These are phyloP conservation scores for Rhipidocladum racemiflorum DNA, from an alignment of 176 grass and related monocot species.

Conservation along the genomic window DNA sequence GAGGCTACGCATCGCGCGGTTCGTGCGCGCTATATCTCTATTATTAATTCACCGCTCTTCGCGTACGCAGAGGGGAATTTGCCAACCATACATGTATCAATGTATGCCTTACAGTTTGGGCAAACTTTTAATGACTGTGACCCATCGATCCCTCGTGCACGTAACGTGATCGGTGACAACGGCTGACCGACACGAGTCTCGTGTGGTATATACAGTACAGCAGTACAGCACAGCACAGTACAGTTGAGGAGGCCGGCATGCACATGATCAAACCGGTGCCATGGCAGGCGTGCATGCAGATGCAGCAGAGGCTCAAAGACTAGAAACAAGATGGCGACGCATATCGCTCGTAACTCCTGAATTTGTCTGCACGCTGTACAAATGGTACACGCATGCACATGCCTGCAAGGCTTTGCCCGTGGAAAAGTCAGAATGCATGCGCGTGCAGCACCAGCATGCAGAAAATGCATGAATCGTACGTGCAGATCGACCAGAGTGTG, in stretches of 20 bases:
- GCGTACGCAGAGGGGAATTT: not conserved
- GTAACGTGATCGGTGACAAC: not conserved
- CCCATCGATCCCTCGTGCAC: not conserved
- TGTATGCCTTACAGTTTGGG: not conserved
- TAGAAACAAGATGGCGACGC: not conserved
- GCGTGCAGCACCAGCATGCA: no score
- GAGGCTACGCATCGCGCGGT: not conserved
- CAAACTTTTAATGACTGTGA: not conserved
- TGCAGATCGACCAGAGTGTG: not conserved
- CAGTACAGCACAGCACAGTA: no score
- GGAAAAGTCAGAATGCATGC: no score
- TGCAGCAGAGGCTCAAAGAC: not conserved
- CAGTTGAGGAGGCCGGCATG: not conserved
- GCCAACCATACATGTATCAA: no score
- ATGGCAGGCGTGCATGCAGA: not conserved
- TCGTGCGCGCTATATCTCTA: not conserved
- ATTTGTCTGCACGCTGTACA: no score
- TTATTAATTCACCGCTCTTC: not conserved
- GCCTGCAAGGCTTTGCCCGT: not conserved
- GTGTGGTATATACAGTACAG: not conserved
- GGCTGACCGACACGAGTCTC: not conserved
- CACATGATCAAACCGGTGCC: not conserved
- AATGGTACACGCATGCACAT: no score
- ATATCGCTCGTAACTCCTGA: not conserved
- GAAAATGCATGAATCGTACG: no score